Base-by-base conservation (phyloP, 2,329 filamentous ascomycete species). In the Phialemoniopsis sp. region DNA sequence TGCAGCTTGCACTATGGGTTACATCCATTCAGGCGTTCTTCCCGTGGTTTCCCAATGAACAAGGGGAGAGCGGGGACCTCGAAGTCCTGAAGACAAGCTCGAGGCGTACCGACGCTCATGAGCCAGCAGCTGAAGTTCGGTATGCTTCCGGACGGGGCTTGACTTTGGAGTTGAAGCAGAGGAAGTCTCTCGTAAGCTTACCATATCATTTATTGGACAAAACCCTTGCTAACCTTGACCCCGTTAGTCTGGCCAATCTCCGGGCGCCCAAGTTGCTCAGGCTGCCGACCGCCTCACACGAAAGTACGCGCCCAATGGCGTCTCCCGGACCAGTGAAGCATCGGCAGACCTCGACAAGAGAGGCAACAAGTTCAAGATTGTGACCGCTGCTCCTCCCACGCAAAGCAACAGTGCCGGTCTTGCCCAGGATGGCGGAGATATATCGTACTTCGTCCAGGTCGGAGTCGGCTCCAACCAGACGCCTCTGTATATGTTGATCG, bases 371-470 rank as follows among this genome's bases (percentile, higher is more conserved):
- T 80, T 72, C 49, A 51, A 60, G 3, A 56, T 80, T 12, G 63
- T 70, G 47, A 51, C 64, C 8, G 74, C 78, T 1, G 57, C 51
- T 10, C 53, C 66, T 2, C 67, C 78, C 1, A 60, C 64, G 1
- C 59, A 63, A 13, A 56, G 68, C 26, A 65, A 76, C 48, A 72
- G 72, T 31, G 70, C 67, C 9, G 77, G 78, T 9, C 66, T 85
- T 39, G 59, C 76, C 51, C 80, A 85, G 53, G 80, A 84, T 53
- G 80, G 80, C 13, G 76, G 73, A 13, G 81, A 85, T 52, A 80
- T 73, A 48, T 80, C 79, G 2, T 85, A 85, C 58, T 84, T 85
- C 49, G 60, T 79, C 32, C 59, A 78, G 52, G 75, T 74, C 13
- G 51, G 64, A 28, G 54, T 85, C 13, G 81, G 81, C 13, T 78